Conservation (phyloP, 2,329 filamentous ascomycete species). For the Paraconiothyrium brasiliense region DNA sequence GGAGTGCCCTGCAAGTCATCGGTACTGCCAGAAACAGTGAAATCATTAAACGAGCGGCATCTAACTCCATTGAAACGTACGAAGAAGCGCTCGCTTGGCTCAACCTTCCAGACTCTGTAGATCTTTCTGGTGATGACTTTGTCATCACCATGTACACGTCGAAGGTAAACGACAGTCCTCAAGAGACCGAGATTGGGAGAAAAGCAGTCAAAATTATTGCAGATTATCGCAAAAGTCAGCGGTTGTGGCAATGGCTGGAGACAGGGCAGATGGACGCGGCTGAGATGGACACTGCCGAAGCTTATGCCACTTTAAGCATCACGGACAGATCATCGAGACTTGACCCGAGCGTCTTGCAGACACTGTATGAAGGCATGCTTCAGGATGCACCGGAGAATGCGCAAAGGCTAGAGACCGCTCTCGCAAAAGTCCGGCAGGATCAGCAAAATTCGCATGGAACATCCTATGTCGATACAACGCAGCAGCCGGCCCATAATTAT, state of each 20-base stretch:
- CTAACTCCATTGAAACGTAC: slow-evolving; percentile 67
- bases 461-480: slow-evolving; percentile 22
- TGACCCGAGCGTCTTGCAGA: slow-evolving; percentile 53
- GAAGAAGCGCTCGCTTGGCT: slow-evolving; percentile 72
- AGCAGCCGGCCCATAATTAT: slow-evolving; percentile 27
- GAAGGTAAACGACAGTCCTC: slow-evolving; percentile 64
- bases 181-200: slow-evolving; percentile 59
- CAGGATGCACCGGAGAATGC: slow-evolving; percentile 56
- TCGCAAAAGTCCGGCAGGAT: slow-evolving; percentile 55
- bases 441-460: slow-evolving; percentile 36
- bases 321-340: slow-evolving; percentile 62
- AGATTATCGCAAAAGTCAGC: slow-evolving; percentile 64
- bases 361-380: slow-evolving; percentile 28
- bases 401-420: slow-evolving; percentile 58
- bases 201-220: slow-evolving; percentile 69
- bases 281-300: slow-evolving; percentile 62
- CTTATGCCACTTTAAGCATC: slow-evolving; percentile 56
- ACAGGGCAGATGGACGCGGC: slow-evolving; percentile 60
- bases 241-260: slow-evolving; percentile 62
- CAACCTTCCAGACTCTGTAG: slow-evolving; percentile 52
- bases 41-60: slow-evolving; percentile 66
- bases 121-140: slow-evolving; percentile 63
- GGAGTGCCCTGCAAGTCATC: slow-evolving; percentile 67
- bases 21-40: slow-evolving; percentile 67
- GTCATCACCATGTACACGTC: slow-evolving; percentile 65